A percentile compares a stretch with the other conserved stretches of the same genome.
phyloP scores from a whole-genome alignment of 2,329 filamentous ascomycete species.

The Stachybotrys chlorohalonatus region DNA sequence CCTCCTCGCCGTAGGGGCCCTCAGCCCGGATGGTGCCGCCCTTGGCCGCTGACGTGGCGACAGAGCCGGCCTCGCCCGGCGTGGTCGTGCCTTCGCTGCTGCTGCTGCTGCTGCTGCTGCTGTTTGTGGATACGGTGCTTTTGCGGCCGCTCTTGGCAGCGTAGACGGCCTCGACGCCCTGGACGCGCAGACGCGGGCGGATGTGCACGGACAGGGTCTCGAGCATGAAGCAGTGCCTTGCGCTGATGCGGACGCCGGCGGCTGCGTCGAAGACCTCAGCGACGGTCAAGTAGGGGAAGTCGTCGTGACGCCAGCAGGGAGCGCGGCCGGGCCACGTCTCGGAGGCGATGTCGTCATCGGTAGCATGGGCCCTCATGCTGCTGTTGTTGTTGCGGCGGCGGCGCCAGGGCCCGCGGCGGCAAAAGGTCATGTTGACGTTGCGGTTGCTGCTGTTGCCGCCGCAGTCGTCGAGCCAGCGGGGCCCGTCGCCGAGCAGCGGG shows the following conservation, averaged over 20 bases:
- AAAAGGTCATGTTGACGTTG: constrained; percentile 28
- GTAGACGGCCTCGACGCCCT: constrained; percentile 9
- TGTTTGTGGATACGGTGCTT: not conserved
- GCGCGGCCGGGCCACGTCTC: constrained; percentile 8
- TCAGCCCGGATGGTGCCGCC: constrained; percentile 1
- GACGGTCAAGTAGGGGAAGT: constrained; percentile 41
- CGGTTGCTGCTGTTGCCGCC: constrained; percentile 29
- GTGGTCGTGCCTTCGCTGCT: not conserved
- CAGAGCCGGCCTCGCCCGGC: not conserved
- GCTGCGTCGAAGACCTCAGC: constrained; percentile 32
- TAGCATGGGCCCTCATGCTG: not conserved
- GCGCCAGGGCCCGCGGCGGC: constrained; percentile 18
- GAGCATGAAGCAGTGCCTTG: constrained; percentile 36
- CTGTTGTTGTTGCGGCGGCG: not conserved
- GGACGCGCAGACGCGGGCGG: constrained; percentile 26
- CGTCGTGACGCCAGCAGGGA: constrained; percentile 46
- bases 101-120: constrained; percentile 3
- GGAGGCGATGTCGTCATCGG: not conserved
- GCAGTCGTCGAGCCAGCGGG: constrained; percentile 39
- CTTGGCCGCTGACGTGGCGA: not conserved
- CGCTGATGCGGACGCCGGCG: constrained; percentile 35
- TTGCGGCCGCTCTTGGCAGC: constrained; percentile 2
- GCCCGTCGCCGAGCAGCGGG: constrained; percentile 40
- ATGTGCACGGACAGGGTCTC: constrained; percentile 36
- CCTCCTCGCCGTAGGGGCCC: constrained; percentile 19